Percentiles rank a stretch among this genome's conserved stretches.
Evolutionary conservation across 2,329 filamentous ascomycete species (phyloP).

Genomic region (Nannizziopsis barbatae): DNA sequence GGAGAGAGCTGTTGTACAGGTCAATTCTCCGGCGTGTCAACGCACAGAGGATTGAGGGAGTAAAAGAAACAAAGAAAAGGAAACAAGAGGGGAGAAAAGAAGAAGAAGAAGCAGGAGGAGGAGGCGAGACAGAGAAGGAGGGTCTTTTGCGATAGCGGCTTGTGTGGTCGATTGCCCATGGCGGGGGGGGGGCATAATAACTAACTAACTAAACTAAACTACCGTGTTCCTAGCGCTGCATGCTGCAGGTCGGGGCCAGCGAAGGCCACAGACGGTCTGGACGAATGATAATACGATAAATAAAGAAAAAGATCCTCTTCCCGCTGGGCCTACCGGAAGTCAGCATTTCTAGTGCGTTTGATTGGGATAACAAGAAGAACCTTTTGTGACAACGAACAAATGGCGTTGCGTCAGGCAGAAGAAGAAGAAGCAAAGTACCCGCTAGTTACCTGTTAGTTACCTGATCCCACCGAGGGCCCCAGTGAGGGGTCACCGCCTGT

Average conservation of each 20-base stretch:
- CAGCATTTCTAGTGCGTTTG: constrained; percentile 8
- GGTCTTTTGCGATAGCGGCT: constrained; percentile 4
- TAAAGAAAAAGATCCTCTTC: background rate
- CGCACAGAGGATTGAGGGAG: constrained; percentile 16
- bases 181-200: too few relatives aligned
- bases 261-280: constrained; percentile 9
- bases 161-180: constrained; percentile 4
- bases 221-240: background rate
- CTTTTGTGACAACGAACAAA: constrained; percentile 8
- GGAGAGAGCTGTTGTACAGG: constrained; percentile 24
- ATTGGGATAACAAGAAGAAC: constrained; percentile 11
- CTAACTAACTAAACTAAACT: too few relatives aligned
- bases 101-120: constrained; percentile 1
- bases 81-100: constrained; percentile 18
- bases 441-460: too few relatives aligned
- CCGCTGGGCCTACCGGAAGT: background rate
- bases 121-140: constrained; percentile 4
- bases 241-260: constrained; percentile 8
- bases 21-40: constrained; percentile 7
- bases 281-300: constrained; percentile 10
- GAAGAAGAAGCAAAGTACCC: too few relatives aligned
- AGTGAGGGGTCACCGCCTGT: constrained; percentile 18
- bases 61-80: constrained; percentile 16
- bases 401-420: constrained; percentile 16
- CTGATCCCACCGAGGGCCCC: constrained; percentile 13